Base-by-base conservation (phyloP, 768 basidiomycete species). In the Amanita rubescens region DNA sequence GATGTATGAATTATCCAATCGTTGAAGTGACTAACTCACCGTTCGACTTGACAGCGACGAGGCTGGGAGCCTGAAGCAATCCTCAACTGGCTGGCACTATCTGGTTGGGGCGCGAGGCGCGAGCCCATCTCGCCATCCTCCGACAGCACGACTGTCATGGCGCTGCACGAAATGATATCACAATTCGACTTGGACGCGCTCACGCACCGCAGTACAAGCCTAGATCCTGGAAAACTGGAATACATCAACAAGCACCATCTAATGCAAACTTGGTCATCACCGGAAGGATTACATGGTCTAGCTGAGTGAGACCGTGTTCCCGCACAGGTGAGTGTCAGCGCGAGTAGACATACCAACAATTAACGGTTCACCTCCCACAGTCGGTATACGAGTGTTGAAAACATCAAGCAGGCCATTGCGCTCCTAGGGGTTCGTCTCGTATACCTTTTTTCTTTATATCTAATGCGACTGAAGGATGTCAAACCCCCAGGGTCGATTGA, bases 61-160 rank as follows among this genome's bases (percentile, higher is more conserved):
- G 94, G 93, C 0, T 98, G 91, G 85, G 94, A 98, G 62, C 89
- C 93, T 0, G 76, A 77, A 39, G 92, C 94, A 1, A 68, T 99
- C 12, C 69, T 94, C 27, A 98, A 98, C 62, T 98, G 94, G 85
- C 78, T 97, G 6, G 90, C 91, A 5, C 72, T 98, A 15, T 86
- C 91, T 15, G 94, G 96, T 0, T 97, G 94, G 90, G 90, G 93
- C 19, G 80, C 76, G 10, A 73, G 77, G 8, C 75, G 74, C 38
- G 67, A 71, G 44, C 43, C 57, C 10, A 45, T 60, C 1, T 59
- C 63, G 24, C 55, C 20, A 30, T 22, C 22, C 41, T 25, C 25
- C 9, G 12, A 5, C 14, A 3, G 12, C 35, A 35, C 35, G 5
- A 30, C 27, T 8, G 5, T 30, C 27, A 77, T 85, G 79, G 76